A percentile compares a stretch with the other conserved stretches of the same genome.
Evolutionary conservation across 495 filamentous ascomycete species (phyloP).

Genomic region (Neurospora africana): DNA sequence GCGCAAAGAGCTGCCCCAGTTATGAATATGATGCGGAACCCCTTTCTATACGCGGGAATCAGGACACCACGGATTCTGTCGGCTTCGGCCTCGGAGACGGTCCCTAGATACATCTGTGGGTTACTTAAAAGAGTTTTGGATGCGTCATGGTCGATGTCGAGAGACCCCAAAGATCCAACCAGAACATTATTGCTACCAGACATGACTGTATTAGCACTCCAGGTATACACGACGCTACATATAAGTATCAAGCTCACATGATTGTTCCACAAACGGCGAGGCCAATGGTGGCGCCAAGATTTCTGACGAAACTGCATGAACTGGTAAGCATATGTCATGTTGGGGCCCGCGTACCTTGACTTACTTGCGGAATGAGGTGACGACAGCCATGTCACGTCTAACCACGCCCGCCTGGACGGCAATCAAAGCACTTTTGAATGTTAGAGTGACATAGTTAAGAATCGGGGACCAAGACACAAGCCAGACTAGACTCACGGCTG

Average conservation of each 20-base stretch:
- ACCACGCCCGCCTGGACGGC: conserved; percentile 44
- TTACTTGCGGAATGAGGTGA: conserved; percentile 44
- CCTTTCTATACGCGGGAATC: conserved; percentile 36
- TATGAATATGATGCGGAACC: conserved; percentile 42
- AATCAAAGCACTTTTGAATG: conserved; percentile 27
- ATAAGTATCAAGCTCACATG: conserved; percentile 21
- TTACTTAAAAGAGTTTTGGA: conserved; percentile 17
- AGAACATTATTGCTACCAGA: conserved; percentile 35
- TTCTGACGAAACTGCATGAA: conserved; percentile 36
- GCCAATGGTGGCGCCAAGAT: conserved; percentile 43
- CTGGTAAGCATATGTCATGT: not conserved
- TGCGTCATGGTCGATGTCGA: conserved; percentile 15
- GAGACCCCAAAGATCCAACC: conserved; percentile 22
- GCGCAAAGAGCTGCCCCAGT: conserved; percentile 37
- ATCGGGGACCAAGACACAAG: not conserved
- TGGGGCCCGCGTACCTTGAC: conserved; percentile 1
- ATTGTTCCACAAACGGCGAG: conserved; percentile 43
- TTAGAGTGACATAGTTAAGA: not conserved
- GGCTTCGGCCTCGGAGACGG: conserved; percentile 26
- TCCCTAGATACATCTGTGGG: conserved; percentile 17
- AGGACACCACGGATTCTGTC: conserved; percentile 27
- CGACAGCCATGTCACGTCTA: conserved; percentile 44
- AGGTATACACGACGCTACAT: not conserved
- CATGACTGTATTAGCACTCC: not conserved
- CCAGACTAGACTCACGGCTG: conserved; percentile 30